Conservation (phyloP, 1,284 basidiomycete species). For the Rhodotorula sp. region DNA sequence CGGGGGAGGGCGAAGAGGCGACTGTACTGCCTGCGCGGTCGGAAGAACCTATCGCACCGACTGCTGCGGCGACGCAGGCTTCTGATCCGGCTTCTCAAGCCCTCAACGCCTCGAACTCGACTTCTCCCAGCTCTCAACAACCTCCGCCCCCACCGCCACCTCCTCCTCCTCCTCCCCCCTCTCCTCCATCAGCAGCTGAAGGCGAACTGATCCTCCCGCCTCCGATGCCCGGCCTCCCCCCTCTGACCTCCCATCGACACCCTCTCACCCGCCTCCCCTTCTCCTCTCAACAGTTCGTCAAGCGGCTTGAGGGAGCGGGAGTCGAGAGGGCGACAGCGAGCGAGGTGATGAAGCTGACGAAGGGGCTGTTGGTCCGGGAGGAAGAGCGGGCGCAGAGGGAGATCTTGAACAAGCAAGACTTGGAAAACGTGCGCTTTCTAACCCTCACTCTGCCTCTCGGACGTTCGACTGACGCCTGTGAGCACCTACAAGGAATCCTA, state of each 20-base stretch:
- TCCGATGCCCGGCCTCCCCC: slow-evolving; percentile 30
- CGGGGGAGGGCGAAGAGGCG: too few species aligned
- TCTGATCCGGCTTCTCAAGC: too few species aligned
- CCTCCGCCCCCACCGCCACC: neutral
- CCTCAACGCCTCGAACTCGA: too few species aligned
- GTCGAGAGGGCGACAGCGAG: slow-evolving; percentile 29
- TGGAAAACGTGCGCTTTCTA: slow-evolving; percentile 74
- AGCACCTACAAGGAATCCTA: slow-evolving; percentile 86
- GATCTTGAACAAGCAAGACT: slow-evolving; percentile 75
- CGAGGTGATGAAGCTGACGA: slow-evolving; percentile 77
- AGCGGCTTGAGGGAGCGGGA: slow-evolving; percentile 26
- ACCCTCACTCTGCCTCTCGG: too few species aligned
- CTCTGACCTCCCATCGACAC: slow-evolving; percentile 20
- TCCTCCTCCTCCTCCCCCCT: slow-evolving; percentile 3
- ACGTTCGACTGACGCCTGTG: neutral
- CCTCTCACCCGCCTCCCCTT: slow-evolving; percentile 42
- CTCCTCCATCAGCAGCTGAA: neutral
- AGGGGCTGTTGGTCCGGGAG: slow-evolving; percentile 73
- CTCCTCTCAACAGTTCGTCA: slow-evolving; percentile 43
- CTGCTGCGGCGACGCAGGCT: too few species aligned
- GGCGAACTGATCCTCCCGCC: slow-evolving; percentile 18
- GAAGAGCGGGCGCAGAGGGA: slow-evolving; percentile 70
- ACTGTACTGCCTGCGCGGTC: too few species aligned
- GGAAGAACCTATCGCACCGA: too few species aligned
- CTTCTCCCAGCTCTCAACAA: too few species aligned